These are phyloP conservation scores for Chenopodium berlandieri DNA, from an alignment of 148 eudicot genomes.

Conservation along the genomic window DNA sequence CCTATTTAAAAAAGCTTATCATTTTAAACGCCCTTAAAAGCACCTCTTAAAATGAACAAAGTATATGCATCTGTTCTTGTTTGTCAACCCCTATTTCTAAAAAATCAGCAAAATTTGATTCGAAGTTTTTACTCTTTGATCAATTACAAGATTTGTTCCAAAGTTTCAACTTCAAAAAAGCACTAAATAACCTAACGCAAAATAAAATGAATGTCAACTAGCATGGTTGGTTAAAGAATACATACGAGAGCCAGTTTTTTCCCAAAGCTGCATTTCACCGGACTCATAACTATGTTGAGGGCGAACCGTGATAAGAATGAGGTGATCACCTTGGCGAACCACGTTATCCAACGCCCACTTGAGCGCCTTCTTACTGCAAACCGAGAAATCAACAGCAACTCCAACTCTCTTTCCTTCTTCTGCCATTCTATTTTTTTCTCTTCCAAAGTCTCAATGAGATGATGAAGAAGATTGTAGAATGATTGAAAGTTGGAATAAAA, in stretches of 20 bases:
- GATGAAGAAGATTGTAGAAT: background rate
- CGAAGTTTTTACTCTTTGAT: too few species aligned
- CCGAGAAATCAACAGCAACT: slow-evolving; percentile 73
- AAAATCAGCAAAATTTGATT: too few species aligned
- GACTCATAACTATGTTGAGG: slow-evolving; percentile 41
- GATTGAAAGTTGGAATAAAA: background rate
- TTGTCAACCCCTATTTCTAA: too few species aligned
- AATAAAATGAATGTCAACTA: too few species aligned
- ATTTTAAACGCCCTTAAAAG: too few species aligned
- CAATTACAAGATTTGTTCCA: too few species aligned
- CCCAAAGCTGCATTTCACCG: slow-evolving; percentile 85
- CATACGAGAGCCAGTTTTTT: slow-evolving; percentile 79
- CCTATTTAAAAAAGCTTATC: too few species aligned
- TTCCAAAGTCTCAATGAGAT: background rate
- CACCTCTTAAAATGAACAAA: too few species aligned
- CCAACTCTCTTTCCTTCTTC: slow-evolving; percentile 52
- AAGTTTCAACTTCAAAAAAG: background rate
- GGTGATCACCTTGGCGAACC: slow-evolving; percentile 57
- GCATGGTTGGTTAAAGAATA: background rate
- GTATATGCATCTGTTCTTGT: too few species aligned
- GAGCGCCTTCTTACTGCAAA: slow-evolving; percentile 63
- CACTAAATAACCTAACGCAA: too few species aligned
- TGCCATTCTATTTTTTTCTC: background rate
- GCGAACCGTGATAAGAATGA: slow-evolving; percentile 49
- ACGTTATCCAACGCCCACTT: slow-evolving; percentile 71